Base-by-base conservation (phyloP, 768 basidiomycete species). In the Termitomyces sp. region DNA sequence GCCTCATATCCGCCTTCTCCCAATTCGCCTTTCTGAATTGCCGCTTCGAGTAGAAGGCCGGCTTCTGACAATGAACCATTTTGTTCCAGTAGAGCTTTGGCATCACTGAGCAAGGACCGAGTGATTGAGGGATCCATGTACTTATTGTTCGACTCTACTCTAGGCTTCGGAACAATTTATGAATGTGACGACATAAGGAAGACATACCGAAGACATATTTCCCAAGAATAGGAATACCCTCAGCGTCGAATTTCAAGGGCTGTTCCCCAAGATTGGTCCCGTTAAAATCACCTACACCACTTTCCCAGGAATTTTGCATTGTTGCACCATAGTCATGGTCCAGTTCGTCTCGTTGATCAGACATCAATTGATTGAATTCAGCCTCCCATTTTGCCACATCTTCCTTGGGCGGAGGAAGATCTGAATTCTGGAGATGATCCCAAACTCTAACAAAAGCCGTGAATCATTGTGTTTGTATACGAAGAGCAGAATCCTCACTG, bases 61-160 rank as follows among this genome's bases (percentile, higher is more conserved):
- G 88, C 93, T 67, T 97, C 92, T 2, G 92, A 87, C 24, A 99
- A 72, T 2, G 94, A 90, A 2, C 92, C 94, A 55, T 93, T 92
- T 58, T 81, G 79, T 22, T 86, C 82, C 10, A 98, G 73, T 16
- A 95, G 72, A 16, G 78, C 76, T 69, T 94, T 93, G 1, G 92
- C 94, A 59, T 88, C 85, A 48, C 69, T 74, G n/a, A 91, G 72
- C 33, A 84, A 80, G n/a, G 76, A 78, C 30, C 74, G 71, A 2
- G 77, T 76, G 0, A 79, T 71, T 3, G 78, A 74, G 10, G 78
- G 76, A 52, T 81, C 83, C 30, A 91, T 63, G 62, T 86, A 87
- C 65, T 82, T 84, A 71, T 95, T 95, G 47, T 84, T 80, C 62
- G 74, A 66, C 60, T 93, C 92, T 94, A 56, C 18, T 47, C 5